These are phyloP conservation scores for Botrytis hyacinthi DNA, from an alignment of 2,329 filamentous ascomycete species.

Conservation along the genomic window DNA sequence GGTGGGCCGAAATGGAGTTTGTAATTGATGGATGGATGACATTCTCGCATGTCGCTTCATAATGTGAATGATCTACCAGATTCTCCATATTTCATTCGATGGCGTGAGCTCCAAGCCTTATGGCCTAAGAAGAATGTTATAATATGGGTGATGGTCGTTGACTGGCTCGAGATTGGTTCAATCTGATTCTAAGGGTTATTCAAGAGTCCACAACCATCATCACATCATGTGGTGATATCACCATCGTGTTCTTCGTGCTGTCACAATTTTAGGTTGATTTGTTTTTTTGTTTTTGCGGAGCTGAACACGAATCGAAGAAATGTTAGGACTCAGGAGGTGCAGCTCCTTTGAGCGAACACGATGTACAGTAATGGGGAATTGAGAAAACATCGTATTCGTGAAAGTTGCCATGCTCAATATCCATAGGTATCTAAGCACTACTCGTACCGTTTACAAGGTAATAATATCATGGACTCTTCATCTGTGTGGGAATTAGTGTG, in stretches of 20 bases:
- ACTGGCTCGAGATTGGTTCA: not conserved
- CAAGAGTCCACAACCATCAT: not conserved
- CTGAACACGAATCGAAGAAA: not conserved
- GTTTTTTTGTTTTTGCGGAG: not conserved
- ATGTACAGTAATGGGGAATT: not conserved
- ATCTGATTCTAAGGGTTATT: not conserved
- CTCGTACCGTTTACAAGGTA: not conserved
- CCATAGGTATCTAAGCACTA: not conserved
- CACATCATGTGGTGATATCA: slow-evolving; percentile 1
- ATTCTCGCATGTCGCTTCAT: not conserved
- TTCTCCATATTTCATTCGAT: slow-evolving; percentile 18
- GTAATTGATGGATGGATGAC: not conserved
- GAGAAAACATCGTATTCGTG: not conserved
- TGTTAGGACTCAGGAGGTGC: not conserved
- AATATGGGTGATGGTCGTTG: not conserved
- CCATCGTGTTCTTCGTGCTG: not conserved
- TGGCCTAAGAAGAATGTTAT: not conserved
- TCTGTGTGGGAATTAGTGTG: not conserved
- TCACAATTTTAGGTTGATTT: not conserved
- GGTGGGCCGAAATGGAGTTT: not conserved
- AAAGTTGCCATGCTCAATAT: not conserved
- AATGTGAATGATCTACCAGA: not conserved
- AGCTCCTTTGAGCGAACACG: not conserved
- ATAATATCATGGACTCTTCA: not conserved
- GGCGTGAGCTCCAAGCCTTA: slow-evolving; percentile 13